Percentiles rank a stretch among this genome's conserved stretches.
Conservation (phyloP, 1,284 basidiomycete species). For the Coniophora puteana region DNA sequence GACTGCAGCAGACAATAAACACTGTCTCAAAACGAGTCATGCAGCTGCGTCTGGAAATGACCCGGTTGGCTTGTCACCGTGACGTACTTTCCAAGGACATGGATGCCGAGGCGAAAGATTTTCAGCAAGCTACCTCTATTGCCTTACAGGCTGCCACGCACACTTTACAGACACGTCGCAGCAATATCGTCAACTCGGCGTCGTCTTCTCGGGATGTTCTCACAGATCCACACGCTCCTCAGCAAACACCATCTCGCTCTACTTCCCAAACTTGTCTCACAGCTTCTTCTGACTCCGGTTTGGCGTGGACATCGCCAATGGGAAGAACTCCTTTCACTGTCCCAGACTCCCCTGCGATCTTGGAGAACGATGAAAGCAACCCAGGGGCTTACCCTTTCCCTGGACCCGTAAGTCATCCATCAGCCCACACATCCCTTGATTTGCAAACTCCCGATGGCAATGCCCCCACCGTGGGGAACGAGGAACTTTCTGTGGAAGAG, state of each 20-base stretch:
- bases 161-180: slow-evolving; percentile 40
- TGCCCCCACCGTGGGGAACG: slow-evolving; percentile 31
- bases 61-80: slow-evolving; percentile 71
- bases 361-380: slow-evolving; percentile 13
- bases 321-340: no score
- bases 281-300: slow-evolving; percentile 56
- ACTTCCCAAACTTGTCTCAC: slow-evolving; percentile 44
- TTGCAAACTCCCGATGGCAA: slow-evolving; percentile 9
- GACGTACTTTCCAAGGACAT: slow-evolving; percentile 75
- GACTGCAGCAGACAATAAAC: slow-evolving; percentile 62
- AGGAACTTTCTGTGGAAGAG: slow-evolving; percentile 51
- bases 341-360: slow-evolving; percentile 37
- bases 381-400: slow-evolving; percentile 15
- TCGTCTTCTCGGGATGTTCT: slow-evolving; percentile 37
- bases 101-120: slow-evolving; percentile 65
- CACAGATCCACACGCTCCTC: slow-evolving; percentile 17
- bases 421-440: slow-evolving; percentile 8
- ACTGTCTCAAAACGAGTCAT: slow-evolving; percentile 65
- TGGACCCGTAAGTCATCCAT: slow-evolving; percentile 24
- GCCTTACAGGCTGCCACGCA: slow-evolving; percentile 72
- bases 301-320: slow-evolving; percentile 44
- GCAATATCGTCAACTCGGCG: slow-evolving; percentile 38
- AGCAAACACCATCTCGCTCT: slow-evolving; percentile 18
- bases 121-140: slow-evolving; percentile 62
- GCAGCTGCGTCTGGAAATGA: slow-evolving; percentile 69